Evolutionary conservation across 106 monocot species (phyloP).

Genomic region (Dendrobium chrysotoxum): DNA sequence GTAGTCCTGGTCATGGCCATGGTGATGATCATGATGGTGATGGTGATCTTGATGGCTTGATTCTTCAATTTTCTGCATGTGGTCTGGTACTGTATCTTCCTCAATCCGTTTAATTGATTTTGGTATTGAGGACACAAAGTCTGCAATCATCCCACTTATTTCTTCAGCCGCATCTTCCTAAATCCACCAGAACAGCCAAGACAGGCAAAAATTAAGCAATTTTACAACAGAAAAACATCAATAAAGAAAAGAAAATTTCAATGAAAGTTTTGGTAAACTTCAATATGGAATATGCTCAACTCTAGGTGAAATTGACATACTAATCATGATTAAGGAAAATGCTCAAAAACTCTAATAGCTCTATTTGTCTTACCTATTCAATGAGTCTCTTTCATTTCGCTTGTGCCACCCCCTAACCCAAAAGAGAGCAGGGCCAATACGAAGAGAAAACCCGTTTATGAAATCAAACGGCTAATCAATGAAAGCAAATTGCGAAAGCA

Average conservation of each 20-base stretch:
- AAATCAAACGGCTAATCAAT: too few species aligned
- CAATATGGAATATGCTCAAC: neutral
- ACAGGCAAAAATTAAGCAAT: neutral
- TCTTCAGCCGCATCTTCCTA: slow-evolving; percentile 28
- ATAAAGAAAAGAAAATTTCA: neutral
- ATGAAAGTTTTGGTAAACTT: neutral
- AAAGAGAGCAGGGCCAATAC: too few species aligned
- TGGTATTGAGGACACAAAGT: slow-evolving; percentile 24
- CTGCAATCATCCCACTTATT: slow-evolving; percentile 12
- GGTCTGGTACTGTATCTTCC: slow-evolving; percentile 12
- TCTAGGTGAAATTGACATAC: neutral
- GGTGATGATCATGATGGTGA: slow-evolving; percentile 7
- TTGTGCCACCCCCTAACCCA: too few species aligned
- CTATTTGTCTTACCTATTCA: too few species aligned
- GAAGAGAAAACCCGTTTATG: too few species aligned
- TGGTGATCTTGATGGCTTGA: neutral
- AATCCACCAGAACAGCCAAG: neutral
- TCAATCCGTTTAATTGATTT: slow-evolving; percentile 10
- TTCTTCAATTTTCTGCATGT: slow-evolving; percentile 18
- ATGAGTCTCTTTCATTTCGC: too few species aligned
- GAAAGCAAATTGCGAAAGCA: too few species aligned
- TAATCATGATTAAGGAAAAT: neutral
- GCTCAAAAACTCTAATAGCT: neutral
- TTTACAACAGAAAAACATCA: neutral
- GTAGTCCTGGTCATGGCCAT: slow-evolving; percentile 9